These are phyloP conservation scores for Dendrobium nobile DNA, from an alignment of 106 monocot genomes.

Conservation along the genomic window DNA sequence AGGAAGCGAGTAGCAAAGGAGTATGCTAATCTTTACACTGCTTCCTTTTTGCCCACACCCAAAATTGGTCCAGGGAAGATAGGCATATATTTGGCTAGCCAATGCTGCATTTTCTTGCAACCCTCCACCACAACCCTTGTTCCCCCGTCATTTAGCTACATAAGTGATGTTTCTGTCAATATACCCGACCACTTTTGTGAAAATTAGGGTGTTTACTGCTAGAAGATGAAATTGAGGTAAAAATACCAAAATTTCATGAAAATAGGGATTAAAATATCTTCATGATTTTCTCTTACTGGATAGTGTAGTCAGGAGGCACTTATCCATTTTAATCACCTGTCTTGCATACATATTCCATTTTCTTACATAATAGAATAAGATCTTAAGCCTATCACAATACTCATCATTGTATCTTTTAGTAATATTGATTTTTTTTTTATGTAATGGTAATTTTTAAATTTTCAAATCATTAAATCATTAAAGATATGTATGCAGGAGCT, in stretches of 20 bases:
- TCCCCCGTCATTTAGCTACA: neutral
- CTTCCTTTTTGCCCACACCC: neutral
- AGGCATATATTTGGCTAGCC: neutral
- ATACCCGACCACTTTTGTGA: neutral
- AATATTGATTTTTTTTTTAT: neutral
- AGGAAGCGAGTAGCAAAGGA: neutral
- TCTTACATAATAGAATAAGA: neutral
- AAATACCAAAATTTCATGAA: neutral
- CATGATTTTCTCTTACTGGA: neutral
- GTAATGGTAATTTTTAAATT: neutral
- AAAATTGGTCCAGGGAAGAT: neutral
- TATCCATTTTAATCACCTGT: neutral
- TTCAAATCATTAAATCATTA: too few relatives aligned
- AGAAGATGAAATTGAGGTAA: neutral
- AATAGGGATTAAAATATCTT: neutral
- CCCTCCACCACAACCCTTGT: neutral
- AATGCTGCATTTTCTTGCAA: neutral
- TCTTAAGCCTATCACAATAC: neutral
- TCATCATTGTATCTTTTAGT: neutral
- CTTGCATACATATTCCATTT: neutral
- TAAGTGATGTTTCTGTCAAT: neutral
- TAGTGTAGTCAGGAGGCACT: neutral
- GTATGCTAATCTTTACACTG: neutral
- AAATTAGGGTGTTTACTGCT: neutral
- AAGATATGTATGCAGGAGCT: too few relatives aligned